Evolutionary conservation across 495 filamentous ascomycete species (phyloP).

Genomic region (Penicillium cosmopolitanum): DNA sequence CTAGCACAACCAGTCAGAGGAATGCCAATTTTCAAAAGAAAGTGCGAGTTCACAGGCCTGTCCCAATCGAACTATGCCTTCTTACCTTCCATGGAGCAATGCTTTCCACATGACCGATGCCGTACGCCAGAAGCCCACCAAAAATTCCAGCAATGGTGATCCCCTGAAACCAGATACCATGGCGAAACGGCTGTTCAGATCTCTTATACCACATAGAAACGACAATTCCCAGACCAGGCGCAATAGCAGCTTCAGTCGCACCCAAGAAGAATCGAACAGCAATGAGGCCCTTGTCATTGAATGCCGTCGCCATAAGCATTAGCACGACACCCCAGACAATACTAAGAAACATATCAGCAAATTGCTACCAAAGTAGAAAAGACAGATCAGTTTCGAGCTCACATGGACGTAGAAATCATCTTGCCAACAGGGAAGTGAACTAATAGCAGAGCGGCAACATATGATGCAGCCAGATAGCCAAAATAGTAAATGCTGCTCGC

Average conservation of each 20-base stretch:
- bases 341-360: background rate
- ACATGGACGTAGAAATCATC: background rate
- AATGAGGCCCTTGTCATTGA: background rate
- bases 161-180: slow-evolving; percentile 61
- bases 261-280: slow-evolving; percentile 1
- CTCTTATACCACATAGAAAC: slow-evolving; percentile 59
- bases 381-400: background rate
- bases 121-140: slow-evolving; percentile 58
- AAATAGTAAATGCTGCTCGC: background rate
- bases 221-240: slow-evolving; percentile 51
- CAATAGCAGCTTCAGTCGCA: slow-evolving; percentile 54
- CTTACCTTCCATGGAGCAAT: slow-evolving; percentile 16
- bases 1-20: slow-evolving; percentile 20
- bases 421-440: background rate
- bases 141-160: slow-evolving; percentile 59
- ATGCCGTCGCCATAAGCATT: background rate
- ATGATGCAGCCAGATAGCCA: background rate
- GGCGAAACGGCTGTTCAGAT: slow-evolving; percentile 60
- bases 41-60: too few relatives aligned
- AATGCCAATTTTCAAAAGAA: too few relatives aligned
- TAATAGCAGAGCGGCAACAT: background rate
- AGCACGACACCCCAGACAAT: background rate
- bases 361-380: too few relatives aligned
- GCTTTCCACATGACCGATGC: slow-evolving; percentile 52
- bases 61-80: background rate